Conservation (phyloP, 371 early-diverging fungal genomes). For the Smittium culicis region DNA sequence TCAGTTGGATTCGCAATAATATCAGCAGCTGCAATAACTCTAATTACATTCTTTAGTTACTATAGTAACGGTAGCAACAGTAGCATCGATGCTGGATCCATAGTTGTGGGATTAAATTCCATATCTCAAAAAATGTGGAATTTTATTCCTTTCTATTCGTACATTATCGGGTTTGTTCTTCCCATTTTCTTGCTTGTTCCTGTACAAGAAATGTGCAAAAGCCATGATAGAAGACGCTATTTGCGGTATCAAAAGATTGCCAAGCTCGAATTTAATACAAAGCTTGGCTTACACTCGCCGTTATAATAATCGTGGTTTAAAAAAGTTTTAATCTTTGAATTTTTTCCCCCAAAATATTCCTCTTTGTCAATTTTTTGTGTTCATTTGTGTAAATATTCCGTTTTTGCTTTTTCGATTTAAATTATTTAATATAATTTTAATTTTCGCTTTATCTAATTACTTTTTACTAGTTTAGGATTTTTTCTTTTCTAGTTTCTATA, state of each 20-base stretch:
- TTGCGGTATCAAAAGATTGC: conserved; percentile 77
- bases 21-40: not conserved
- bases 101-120: conserved; percentile 14
- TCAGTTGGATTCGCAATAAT: conserved; percentile 4
- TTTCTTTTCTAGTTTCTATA: too few species aligned
- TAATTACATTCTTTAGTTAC: too few species aligned
- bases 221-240: conserved; percentile 67
- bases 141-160: conserved; percentile 64
- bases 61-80: too few species aligned
- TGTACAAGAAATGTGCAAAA: conserved; percentile 77
- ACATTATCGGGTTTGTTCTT: conserved; percentile 46
- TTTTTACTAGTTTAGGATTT: too few species aligned
- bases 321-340: too few species aligned
- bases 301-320: conserved; percentile 29
- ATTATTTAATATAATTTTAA: too few species aligned
- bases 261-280: conserved; percentile 94
- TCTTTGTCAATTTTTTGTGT: too few species aligned
- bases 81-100: conserved; percentile 29
- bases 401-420: too few species aligned
- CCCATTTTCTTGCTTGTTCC: conserved; percentile 53
- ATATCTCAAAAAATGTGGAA: not conserved
- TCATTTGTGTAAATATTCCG: too few species aligned
- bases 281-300: conserved; percentile 77
- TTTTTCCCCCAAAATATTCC: too few species aligned
- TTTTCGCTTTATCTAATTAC: too few species aligned